A percentile compares a stretch with the other conserved stretches of the same genome.
Evolutionary conservation across 208 protist species (phyloP).

Genomic region (Acanthamoeba castellanii): DNA sequence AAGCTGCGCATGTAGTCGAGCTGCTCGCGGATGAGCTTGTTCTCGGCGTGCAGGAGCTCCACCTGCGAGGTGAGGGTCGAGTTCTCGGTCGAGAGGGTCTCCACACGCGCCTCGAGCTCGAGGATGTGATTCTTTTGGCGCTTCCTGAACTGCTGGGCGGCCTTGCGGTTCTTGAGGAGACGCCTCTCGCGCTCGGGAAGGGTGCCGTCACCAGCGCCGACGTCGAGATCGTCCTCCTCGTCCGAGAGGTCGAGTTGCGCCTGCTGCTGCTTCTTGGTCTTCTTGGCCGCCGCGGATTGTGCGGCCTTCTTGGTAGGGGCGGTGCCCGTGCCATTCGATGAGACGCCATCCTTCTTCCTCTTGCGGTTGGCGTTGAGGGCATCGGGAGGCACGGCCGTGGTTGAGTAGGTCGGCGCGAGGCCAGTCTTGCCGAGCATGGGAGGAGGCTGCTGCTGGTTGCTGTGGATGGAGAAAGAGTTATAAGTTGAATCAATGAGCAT

Average conservation of each 20-base stretch:
- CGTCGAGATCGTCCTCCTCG: neutral
- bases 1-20: slow-evolving; percentile 71
- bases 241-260: neutral
- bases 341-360: slow-evolving; percentile 39
- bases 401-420: slow-evolving; percentile 7
- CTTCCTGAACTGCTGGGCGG: slow-evolving; percentile 69
- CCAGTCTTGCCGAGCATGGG: neutral
- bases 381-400: neutral
- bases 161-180: slow-evolving; percentile 70
- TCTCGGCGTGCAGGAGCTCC: slow-evolving; percentile 49
- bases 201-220: neutral
- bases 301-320: slow-evolving; percentile 11
- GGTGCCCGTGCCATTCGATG: neutral
- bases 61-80: slow-evolving; percentile 58
- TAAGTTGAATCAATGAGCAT: neutral
- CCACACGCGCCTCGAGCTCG: slow-evolving; percentile 39
- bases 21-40: slow-evolving; percentile 74
- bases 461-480: neutral
- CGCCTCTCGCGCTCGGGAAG: slow-evolving; percentile 18
- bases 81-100: slow-evolving; percentile 63
- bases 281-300: neutral
- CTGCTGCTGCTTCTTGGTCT: slow-evolving; percentile 63
- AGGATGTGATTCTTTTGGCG: slow-evolving; percentile 64
- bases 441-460: neutral
- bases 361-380: slow-evolving; percentile 40